Conservation (phyloP, 768 basidiomycete species). For the Auriscalpium microsporum region DNA sequence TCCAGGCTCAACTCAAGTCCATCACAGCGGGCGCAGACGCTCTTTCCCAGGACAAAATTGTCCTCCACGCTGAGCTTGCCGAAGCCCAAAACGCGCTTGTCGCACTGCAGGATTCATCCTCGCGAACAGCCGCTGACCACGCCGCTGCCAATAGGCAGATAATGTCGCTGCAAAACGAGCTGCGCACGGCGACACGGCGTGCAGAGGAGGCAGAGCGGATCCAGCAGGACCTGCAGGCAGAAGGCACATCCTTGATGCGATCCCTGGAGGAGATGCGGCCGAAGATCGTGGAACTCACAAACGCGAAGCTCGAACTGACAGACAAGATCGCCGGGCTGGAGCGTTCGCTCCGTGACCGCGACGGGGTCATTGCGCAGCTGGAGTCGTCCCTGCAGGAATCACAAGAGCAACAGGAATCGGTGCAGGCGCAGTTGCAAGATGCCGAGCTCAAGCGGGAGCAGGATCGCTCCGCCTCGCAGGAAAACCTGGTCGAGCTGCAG, state of each 20-base stretch:
- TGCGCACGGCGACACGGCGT: slow-evolving; percentile 53
- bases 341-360: slow-evolving; percentile 44
- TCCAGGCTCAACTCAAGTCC: slow-evolving; percentile 36
- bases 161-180: slow-evolving; percentile 55
- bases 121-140: slow-evolving; percentile 45
- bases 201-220: slow-evolving; percentile 68
- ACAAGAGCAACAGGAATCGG: slow-evolving; percentile 40
- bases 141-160: slow-evolving; percentile 45
- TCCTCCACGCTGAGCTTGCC: slow-evolving; percentile 39
- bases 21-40: slow-evolving; percentile 38
- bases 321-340: slow-evolving; percentile 56
- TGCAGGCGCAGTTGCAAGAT: slow-evolving; percentile 37
- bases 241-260: slow-evolving; percentile 70
- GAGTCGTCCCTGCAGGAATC: slow-evolving; percentile 51
- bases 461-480: slow-evolving; percentile 40
- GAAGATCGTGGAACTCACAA: slow-evolving; percentile 76
- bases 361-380: slow-evolving; percentile 50
- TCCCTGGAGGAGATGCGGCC: slow-evolving; percentile 82
- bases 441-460: slow-evolving; percentile 41
- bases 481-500: slow-evolving; percentile 50
- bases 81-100: slow-evolving; percentile 38
- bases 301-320: slow-evolving; percentile 56
- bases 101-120: slow-evolving; percentile 52
- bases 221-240: slow-evolving; percentile 64
- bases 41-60: slow-evolving; percentile 41